Evolutionary conservation across 2,329 filamentous ascomycete genomes (phyloP), one percentile per base, ranked within the genome.

Genomic region (Aspergillus udagawae): DNA sequence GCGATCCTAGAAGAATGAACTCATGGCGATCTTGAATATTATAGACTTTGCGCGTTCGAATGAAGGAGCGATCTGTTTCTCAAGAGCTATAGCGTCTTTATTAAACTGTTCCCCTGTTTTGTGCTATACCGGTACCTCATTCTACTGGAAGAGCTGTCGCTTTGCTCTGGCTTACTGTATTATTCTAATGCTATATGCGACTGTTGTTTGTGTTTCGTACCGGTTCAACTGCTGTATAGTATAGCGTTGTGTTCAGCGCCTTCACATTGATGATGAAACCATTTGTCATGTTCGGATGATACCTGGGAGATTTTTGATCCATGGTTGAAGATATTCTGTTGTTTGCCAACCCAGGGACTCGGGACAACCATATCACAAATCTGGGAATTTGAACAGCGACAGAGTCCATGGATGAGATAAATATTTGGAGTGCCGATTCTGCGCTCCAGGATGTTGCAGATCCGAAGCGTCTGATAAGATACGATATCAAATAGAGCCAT

Each of bases 251-350:
- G 41, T 44, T 44, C 41, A 42, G 25, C 17, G 4, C 5, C 17
- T 8, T 45, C 14, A 42, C 49, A 14, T 47, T 32, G 55, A 58
- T 70, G 68, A 71, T 68, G 64, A 66, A 66, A 70, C 28, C 47
- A 62, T 61, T 68, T 62, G 67, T 68, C 67, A 70, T 67, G 63
- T 63, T 58, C 65, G 64, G 65, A 67, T 67, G 65, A 68, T 65
- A 54, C 55, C 29, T 50, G 54, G 57, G 32, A 49, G 57, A 25
- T 49, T 50, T 9, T 56, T 53, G 65, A 62, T 60, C 66, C 67
- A 69, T 63, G 68, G 67, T 69, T 58, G 60, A 51, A 53, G 32
- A 49, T 38, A 51, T 47, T 49, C 51, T 58, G 57, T 60, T 62
- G 57, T 53, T 49, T 45, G 54, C 38, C n/a, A 38, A 63, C 48